Conservation (phyloP, 148 eudicot species). For the Dysphania ambrosioides region DNA sequence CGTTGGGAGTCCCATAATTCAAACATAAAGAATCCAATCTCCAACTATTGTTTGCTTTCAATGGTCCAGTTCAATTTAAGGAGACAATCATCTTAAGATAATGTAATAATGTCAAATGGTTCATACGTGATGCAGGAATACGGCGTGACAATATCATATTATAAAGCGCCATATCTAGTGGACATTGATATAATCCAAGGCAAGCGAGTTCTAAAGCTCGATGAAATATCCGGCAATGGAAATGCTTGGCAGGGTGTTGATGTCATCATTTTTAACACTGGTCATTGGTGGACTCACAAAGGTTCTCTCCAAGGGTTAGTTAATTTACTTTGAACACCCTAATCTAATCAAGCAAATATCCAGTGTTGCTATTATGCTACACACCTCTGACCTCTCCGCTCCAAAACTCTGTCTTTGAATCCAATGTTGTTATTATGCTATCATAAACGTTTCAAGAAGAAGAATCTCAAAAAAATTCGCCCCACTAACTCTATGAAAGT, state of each 20-base stretch:
- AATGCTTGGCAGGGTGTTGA: slow-evolving; percentile 75
- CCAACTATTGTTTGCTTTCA: background rate
- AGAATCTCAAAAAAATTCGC: too few relatives aligned
- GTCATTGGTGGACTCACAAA: slow-evolving; percentile 94
- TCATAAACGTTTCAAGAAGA: too few relatives aligned
- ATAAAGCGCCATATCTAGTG: slow-evolving; percentile 78
- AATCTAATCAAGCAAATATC: too few relatives aligned
- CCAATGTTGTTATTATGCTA: too few relatives aligned
- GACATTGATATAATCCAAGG: slow-evolving; percentile 73
- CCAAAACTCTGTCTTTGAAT: too few relatives aligned
- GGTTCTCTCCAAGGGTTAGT: slow-evolving; percentile 85
- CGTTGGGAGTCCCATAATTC: background rate
- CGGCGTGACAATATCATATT: slow-evolving; percentile 58
- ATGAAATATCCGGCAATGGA: slow-evolving; percentile 67
- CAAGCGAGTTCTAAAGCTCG: slow-evolving; percentile 63
- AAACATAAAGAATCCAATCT: background rate
- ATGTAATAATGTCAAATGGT: background rate
- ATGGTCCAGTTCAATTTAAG: background rate
- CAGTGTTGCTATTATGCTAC: too few relatives aligned
- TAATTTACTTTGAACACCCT: background rate
- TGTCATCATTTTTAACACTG: slow-evolving; percentile 77
- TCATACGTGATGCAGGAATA: slow-evolving; percentile 57
- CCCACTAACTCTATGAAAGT: too few relatives aligned
- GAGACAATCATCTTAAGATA: background rate
- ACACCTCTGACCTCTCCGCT: too few relatives aligned